phyloP scores from a whole-genome alignment of 495 filamentous ascomycete species.

The Amniculicola lignicola region DNA sequence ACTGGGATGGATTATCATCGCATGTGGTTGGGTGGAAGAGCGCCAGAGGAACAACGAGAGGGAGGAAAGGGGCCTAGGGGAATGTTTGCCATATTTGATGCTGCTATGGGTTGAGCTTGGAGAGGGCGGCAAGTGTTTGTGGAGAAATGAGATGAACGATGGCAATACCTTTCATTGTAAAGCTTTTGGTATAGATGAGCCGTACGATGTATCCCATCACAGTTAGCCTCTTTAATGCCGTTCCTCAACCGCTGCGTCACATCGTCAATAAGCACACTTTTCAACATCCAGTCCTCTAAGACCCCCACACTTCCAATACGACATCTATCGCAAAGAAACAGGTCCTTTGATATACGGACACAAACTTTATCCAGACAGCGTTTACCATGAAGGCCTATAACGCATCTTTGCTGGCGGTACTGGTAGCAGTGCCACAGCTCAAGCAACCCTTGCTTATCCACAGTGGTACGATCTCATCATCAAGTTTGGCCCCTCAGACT shows the following conservation, averaged over 20 bases:
- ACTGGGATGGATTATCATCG: constrained; percentile 26
- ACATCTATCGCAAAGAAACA: too few species aligned
- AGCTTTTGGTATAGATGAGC: too few species aligned
- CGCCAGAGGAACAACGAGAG: constrained; percentile 17
- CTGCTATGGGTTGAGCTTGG: constrained; percentile 15
- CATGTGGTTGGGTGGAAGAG: constrained; percentile 31
- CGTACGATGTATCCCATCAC: too few species aligned
- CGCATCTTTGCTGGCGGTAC: constrained; percentile 66
- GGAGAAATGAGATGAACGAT: background rate
- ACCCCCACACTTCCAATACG: too few species aligned
- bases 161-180: too few species aligned
- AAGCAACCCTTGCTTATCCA: constrained; percentile 69
- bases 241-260: too few species aligned
- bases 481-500: constrained; percentile 55
- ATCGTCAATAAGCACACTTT: too few species aligned
- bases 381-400: constrained; percentile 68
- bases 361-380: constrained; percentile 62
- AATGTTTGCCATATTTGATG: constrained; percentile 32
- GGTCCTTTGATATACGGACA: too few species aligned
- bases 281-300: background rate
- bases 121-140: too few species aligned
- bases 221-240: too few species aligned
- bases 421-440: constrained; percentile 63
- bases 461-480: constrained; percentile 64
- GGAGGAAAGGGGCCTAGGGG: constrained; percentile 21